phyloP scores from a whole-genome alignment of 306 rosid genomes.

The Cicer yamashitae region DNA sequence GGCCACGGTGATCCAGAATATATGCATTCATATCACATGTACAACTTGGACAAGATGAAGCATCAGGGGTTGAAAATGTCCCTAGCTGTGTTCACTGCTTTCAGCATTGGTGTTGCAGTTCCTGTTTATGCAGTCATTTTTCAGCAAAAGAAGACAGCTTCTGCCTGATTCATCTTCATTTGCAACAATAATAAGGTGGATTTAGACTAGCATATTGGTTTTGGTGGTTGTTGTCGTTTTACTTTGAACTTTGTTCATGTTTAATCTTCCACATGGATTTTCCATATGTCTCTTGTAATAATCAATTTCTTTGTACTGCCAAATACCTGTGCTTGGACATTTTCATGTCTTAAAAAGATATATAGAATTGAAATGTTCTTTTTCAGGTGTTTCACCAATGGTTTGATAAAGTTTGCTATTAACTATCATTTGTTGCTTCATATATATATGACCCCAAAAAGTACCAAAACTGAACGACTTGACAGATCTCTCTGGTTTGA shows the following conservation, averaged over 20 bases:
- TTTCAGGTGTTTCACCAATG: not conserved
- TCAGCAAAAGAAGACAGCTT: conserved; percentile 67
- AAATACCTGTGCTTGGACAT: not conserved
- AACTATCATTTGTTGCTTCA: not conserved
- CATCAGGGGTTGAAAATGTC: conserved; percentile 57
- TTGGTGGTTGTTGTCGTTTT: conserved; percentile 31
- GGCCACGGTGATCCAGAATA: conserved; percentile 59
- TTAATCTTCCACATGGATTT: conserved; percentile 45
- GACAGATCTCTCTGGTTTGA: not conserved
- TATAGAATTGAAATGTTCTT: conserved; percentile 5
- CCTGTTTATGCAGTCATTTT: conserved; percentile 60
- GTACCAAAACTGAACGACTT: not conserved
- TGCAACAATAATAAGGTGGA: conserved; percentile 42
- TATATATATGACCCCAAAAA: not conserved
- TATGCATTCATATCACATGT: conserved; percentile 60
- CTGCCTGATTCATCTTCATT: conserved; percentile 44
- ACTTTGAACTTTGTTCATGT: conserved; percentile 38
- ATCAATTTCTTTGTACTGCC: conserved; percentile 37
- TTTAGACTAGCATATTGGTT: conserved; percentile 39
- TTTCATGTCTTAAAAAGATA: not conserved
- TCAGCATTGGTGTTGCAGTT: conserved; percentile 61
- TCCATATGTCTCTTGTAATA: conserved; percentile 46
- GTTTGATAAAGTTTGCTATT: not conserved
- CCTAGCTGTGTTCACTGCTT: conserved; percentile 55
- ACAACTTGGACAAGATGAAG: conserved; percentile 61